Conservation (phyloP, 352 stramenopile species). For the Globisporangium paroecandrum region DNA sequence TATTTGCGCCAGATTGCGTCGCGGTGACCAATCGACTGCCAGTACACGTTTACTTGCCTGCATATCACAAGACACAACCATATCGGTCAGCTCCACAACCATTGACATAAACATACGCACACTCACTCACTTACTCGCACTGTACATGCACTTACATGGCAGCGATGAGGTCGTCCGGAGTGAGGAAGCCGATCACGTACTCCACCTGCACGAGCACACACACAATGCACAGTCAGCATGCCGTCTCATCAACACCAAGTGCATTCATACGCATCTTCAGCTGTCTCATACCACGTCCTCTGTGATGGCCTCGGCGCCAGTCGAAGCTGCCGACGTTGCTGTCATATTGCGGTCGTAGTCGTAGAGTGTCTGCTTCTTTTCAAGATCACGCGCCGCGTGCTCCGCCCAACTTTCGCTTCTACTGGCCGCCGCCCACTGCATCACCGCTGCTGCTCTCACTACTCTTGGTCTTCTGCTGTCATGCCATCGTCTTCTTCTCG, state of each 20-base stretch:
- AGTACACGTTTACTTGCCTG: constrained; percentile 61
- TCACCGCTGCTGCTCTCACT: not conserved
- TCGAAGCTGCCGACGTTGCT: not conserved
- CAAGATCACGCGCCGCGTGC: not conserved
- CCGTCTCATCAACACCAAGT: not conserved
- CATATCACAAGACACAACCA: not conserved
- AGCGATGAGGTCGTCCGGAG: constrained; percentile 41
- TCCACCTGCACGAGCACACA: constrained; percentile 28
- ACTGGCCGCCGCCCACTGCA: constrained; percentile 1
- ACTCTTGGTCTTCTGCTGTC: not conserved
- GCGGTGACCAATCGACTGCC: constrained; percentile 37
- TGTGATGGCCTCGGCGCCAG: constrained; percentile 15
- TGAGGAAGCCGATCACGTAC: constrained; percentile 50
- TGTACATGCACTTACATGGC: constrained; percentile 35
- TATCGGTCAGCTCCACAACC: not conserved
- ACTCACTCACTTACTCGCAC: not conserved
- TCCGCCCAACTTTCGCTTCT: constrained; percentile 5
- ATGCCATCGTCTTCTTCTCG: not conserved
- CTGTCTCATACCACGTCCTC: constrained; percentile 40
- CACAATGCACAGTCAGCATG: not conserved
- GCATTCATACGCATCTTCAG: not conserved
- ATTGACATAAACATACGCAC: not conserved
- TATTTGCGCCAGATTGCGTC: constrained; percentile 52
- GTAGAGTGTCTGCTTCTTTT: not conserved
- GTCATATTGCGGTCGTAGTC: not conserved